Evolutionary conservation across 2,329 filamentous ascomycete genomes (phyloP).

Genomic region (Alternaria rosae): DNA sequence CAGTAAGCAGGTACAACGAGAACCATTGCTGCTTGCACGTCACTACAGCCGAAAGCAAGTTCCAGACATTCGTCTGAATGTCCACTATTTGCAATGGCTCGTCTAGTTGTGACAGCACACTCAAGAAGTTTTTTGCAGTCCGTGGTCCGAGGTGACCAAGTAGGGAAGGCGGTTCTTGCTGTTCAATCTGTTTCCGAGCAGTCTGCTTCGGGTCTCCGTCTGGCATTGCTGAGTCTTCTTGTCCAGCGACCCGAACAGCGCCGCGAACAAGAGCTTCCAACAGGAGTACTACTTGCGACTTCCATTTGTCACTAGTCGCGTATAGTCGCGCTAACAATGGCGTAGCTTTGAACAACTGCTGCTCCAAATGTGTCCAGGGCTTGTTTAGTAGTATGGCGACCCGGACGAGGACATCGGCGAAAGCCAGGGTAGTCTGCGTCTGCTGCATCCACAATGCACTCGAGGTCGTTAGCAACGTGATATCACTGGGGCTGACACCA

Average conservation of each 20-base stretch:
- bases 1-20: constrained; percentile 89
- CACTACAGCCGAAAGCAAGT: constrained; percentile 83
- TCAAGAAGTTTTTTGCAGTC: constrained; percentile 83
- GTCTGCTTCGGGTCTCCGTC: constrained; percentile 11
- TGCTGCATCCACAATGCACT: constrained; percentile 62
- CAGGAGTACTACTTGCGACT: constrained; percentile 70
- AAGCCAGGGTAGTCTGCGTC: constrained; percentile 68
- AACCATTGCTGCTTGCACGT: constrained; percentile 95
- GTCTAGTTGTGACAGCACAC: constrained; percentile 78
- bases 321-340: constrained; percentile 80
- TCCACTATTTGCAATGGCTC: constrained; percentile 72
- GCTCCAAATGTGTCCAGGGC: constrained; percentile 72
- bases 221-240: constrained; percentile 16
- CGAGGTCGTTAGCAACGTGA: constrained; percentile 55
- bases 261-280: constrained; percentile 76
- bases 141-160: constrained; percentile 86
- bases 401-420: constrained; percentile 75
- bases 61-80: constrained; percentile 78
- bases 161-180: constrained; percentile 82
- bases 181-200: constrained; percentile 8
- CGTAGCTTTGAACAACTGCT: constrained; percentile 80
- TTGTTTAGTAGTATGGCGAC: constrained; percentile 70
- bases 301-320: constrained; percentile 72
- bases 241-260: constrained; percentile 65
- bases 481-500: constrained; percentile 46